Evolutionary conservation across 2,329 filamentous ascomycete species (phyloP), one percentile per base, ranked within the genome.

Genomic region (Blastomyces gilchristii): DNA sequence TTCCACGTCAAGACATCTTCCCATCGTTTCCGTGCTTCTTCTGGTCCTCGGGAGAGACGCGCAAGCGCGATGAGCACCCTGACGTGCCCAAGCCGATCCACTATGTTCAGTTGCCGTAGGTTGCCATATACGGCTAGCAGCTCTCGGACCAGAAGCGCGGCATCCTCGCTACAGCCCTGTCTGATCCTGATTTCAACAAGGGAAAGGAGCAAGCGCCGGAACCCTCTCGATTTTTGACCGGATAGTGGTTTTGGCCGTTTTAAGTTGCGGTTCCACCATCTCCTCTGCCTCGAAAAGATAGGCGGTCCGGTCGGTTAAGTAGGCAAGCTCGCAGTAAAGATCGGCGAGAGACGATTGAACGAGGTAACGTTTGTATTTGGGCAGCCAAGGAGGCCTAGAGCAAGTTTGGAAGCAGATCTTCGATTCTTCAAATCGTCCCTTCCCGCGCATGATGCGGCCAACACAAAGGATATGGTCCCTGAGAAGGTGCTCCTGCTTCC

Each of bases 311-410:
- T 22, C 49, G 6, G 31, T 22, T 14, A 39, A 25, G 41, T 61
- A 53, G 49, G 11, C 49, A n/a, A 61, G 25, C 59, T 61, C 59
- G 28, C 59, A 61, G 47, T 61, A 52, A 41, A 54, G 31, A 53
- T 61, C 59, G n/a, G 59, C 47, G 22, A 61, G 47, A 39, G 22
- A 14, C n/a, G 59, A 61, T 39, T 61, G 47, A 53, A 53, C 22
- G 25, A 53, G 43, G 31, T 31, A 53, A 18, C 43, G n/a, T 18
- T 61, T 50, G 37, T 16, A 52, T 52, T 52, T 7, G 31, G 16
- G n/a, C 28, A 61, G 59, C 14, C 47, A 43, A 1, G 59, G 59
- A 61, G 43, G 52, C 22, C 8, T n/a, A 50, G 53, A 45, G 22
- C 12, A 61, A 50, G 6, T 61, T 6, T 49, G 9, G 16, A 49